Base-by-base conservation (phyloP, 305 asterid genomes). In the Coffea humblotiana region DNA sequence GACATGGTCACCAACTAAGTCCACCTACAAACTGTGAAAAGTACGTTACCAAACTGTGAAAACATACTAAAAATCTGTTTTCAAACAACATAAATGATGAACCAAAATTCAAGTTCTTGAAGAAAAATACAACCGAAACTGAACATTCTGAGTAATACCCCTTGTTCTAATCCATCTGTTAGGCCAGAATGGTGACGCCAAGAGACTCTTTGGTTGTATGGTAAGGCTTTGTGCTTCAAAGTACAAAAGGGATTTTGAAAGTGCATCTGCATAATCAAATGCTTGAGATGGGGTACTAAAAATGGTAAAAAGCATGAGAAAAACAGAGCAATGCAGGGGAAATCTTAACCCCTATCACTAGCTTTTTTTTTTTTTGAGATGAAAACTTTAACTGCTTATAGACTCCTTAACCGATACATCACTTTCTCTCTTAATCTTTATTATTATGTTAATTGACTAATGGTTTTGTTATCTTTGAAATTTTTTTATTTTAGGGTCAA, bases 81-180 rank as follows among this genome's bases (percentile, higher is more conserved):
- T 1, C 18, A 29, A 29, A 29, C 32, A 29, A 29, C 32, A 29
- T 29, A 29, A 29, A 29, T 29, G 32, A 29, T 29, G 32, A 29
- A 29, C 32, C 32, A 29, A 29, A 29, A 29, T 29, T 29, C 32
- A 29, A 29, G 1, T 29, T 29, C 32, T 29, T 29, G 32, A 29
- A 29, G 32, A 29, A 29, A 29, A 29, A 29, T 29, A 29, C 32
- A 29, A 29, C 32, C 1, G 32, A 29, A 29, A 29, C 32, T 29
- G 32, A 29, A 29, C 32, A 29, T 29, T 85, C 88, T 11, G 81
- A 83, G 63, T 85, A 85, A 29, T 19, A 95, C 98, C 88, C 98
- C 98, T 87, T 95, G 98, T 71, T 95, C 97, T 51, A 95, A 91
- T 75, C 99, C 99, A 83, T 95, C 99, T 80, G 94, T 91, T 29